A percentile compares a stretch with the other conserved stretches of the same genome.
phyloP scores from a whole-genome alignment of 1,139 yeast species.

The Magnusiomyces ingens region DNA sequence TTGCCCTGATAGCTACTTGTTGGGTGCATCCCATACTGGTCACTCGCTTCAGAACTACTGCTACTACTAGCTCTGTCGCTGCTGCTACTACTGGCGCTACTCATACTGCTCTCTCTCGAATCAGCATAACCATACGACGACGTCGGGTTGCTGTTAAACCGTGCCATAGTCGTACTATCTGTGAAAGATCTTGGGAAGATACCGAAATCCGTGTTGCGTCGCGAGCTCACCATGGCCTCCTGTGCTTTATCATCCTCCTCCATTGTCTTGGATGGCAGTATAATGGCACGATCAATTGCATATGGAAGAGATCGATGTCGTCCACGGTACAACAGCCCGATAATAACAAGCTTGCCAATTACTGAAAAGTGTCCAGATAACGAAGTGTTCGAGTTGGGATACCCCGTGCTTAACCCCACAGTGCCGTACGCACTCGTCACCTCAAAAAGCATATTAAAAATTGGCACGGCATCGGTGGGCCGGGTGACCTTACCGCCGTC shows the following conservation, averaged over 20 bases:
- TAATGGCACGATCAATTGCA: slow-evolving; percentile 86
- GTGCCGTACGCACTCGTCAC: slow-evolving; percentile 94
- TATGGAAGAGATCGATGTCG: slow-evolving; percentile 96
- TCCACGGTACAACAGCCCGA: slow-evolving; percentile 89
- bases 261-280: slow-evolving; percentile 71
- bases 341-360: slow-evolving; percentile 73
- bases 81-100: no score
- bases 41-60: no score
- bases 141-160: no score
- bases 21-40: no score
- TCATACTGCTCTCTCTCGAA: no score
- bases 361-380: slow-evolving; percentile 65
- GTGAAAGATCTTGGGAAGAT: no score
- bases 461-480: slow-evolving; percentile 46
- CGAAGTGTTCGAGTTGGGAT: slow-evolving; percentile 58
- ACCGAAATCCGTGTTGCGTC: no score
- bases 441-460: slow-evolving; percentile 76
- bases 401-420: slow-evolving; percentile 86
- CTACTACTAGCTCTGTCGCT: no score
- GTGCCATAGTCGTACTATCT: no score
- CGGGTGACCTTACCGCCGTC: slow-evolving; percentile 60
- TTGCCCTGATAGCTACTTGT: no score
- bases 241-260: slow-evolving; percentile 52
- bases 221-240: slow-evolving; percentile 11
- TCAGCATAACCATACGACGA: no score